phyloP scores from a whole-genome alignment of 352 stramenopile species.

The Chrysophaeum taylorii region DNA sequence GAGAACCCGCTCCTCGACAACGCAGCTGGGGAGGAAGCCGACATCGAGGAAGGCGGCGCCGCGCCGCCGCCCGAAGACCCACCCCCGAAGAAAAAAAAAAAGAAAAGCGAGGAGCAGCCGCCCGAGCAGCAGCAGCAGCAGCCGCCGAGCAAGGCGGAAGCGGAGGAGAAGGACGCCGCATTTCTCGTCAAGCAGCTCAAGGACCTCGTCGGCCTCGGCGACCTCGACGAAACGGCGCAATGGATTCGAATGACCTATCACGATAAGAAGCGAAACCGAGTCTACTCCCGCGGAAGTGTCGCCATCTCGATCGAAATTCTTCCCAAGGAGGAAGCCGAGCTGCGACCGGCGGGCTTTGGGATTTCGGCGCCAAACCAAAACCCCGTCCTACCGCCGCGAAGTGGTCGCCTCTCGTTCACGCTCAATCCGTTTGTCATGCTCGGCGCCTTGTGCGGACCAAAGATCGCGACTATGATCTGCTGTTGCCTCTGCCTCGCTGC shows the following conservation, averaged over 20 bases:
- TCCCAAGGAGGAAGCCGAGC: slow-evolving; percentile 63
- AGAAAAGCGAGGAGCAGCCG: too few relatives aligned
- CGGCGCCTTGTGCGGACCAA: slow-evolving; percentile 54
- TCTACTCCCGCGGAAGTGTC: neutral
- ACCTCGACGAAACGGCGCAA: slow-evolving; percentile 16
- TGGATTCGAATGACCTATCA: slow-evolving; percentile 16
- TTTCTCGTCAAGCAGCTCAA: slow-evolving; percentile 17
- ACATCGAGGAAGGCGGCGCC: too few relatives aligned
- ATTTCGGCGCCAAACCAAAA: slow-evolving; percentile 77
- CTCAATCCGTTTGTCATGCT: slow-evolving; percentile 71
- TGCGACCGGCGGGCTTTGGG: slow-evolving; percentile 59
- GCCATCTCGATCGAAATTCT: slow-evolving; percentile 47
- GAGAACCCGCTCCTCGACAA: too few relatives aligned
- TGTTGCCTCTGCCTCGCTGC: slow-evolving; percentile 62
- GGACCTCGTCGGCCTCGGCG: slow-evolving; percentile 23
- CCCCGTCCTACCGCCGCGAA: slow-evolving; percentile 72
- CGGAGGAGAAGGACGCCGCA: slow-evolving; percentile 1
- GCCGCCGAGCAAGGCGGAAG: neutral
- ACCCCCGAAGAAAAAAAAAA: slow-evolving; percentile 16
- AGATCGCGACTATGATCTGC: slow-evolving; percentile 62
- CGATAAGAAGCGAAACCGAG: slow-evolving; percentile 10
- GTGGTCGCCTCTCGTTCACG: slow-evolving; percentile 65
- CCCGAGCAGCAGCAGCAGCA: too few relatives aligned
- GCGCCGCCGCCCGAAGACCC: neutral
- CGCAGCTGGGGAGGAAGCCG: too few relatives aligned